These are phyloP conservation scores for Flueggea neowawraea DNA, from an alignment of 441 rosid species.

Conservation along the genomic window DNA sequence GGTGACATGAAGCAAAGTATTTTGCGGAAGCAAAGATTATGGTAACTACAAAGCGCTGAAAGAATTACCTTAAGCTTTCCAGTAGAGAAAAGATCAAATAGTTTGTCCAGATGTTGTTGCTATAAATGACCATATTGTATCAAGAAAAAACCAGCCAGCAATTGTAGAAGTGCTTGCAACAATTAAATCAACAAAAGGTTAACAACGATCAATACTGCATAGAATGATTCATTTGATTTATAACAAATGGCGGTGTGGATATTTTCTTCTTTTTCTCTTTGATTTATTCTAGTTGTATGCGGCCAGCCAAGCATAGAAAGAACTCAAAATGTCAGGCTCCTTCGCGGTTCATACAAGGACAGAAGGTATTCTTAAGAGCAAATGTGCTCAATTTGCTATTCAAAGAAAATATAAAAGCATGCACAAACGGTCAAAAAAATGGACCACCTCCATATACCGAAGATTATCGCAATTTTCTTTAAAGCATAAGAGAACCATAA, in stretches of 20 bases:
- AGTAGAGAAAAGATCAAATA: conserved; percentile 56
- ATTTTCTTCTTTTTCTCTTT: not conserved
- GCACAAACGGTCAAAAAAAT: too few relatives aligned
- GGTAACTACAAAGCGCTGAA: not conserved
- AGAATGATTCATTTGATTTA: not conserved
- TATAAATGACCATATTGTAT: conserved; percentile 68
- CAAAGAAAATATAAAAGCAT: too few relatives aligned
- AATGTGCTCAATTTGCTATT: too few relatives aligned
- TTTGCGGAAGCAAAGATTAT: too few relatives aligned
- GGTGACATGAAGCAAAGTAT: not conserved
- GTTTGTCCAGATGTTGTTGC: conserved; percentile 77
- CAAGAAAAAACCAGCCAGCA: conserved; percentile 95
- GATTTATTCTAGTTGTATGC: not conserved
- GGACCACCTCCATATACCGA: too few relatives aligned
- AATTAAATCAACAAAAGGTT: conserved; percentile 2
- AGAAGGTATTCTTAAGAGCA: too few relatives aligned
- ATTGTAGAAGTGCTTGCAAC: not conserved
- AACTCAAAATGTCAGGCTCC: too few relatives aligned
- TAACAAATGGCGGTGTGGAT: not conserved
- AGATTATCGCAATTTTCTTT: too few relatives aligned
- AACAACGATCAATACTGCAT: not conserved
- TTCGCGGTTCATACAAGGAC: too few relatives aligned
- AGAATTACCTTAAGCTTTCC: conserved; percentile 90
- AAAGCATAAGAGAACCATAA: too few relatives aligned
- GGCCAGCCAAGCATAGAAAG: too few relatives aligned